phyloP scores from a whole-genome alignment of 2,329 filamentous ascomycete genomes.

The Microcyclosporella mali region DNA sequence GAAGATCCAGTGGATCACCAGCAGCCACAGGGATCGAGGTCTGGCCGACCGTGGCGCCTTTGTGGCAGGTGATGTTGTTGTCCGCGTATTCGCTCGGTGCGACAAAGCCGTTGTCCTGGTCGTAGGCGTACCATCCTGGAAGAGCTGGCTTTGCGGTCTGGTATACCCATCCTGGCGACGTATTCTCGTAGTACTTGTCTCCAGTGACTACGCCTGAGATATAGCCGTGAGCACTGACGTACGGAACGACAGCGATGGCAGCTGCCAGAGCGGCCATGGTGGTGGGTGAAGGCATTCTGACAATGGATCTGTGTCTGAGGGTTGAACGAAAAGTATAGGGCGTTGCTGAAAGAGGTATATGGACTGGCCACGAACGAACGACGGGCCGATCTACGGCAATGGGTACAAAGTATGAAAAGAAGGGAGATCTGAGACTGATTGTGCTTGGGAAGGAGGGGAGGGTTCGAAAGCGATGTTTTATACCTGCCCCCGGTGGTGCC shows the following conservation, averaged over 20 bases:
- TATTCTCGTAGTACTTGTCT: slow-evolving; percentile 41
- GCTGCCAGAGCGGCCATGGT: slow-evolving; percentile 13
- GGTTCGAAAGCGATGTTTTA: slow-evolving; percentile 1
- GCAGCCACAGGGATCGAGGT: slow-evolving; percentile 53
- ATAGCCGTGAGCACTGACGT: slow-evolving; percentile 41
- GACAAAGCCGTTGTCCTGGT: slow-evolving; percentile 36
- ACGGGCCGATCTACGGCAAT: slow-evolving; percentile 7
- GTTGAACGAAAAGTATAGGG: slow-evolving; percentile 1
- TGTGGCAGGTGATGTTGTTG: slow-evolving; percentile 41
- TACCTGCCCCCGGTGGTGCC: neutral
- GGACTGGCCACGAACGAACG: slow-evolving; percentile 13
- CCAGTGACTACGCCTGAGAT: slow-evolving; percentile 41
- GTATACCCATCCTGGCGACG: slow-evolving; percentile 40
- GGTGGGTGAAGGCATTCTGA: slow-evolving; percentile 16
- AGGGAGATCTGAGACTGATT: neutral
- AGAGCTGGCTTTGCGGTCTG: slow-evolving; percentile 52
- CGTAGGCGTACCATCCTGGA: slow-evolving; percentile 34
- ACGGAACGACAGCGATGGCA: slow-evolving; percentile 19
- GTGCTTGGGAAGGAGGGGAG: neutral
- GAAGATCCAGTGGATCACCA: slow-evolving; percentile 47
- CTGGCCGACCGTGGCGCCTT: slow-evolving; percentile 46
- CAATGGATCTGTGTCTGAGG: neutral
- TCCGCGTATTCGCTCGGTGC: slow-evolving; percentile 16
- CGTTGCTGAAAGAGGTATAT: slow-evolving; percentile 6
- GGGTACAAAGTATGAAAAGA: slow-evolving; percentile 3